Percentiles rank a stretch among this genome's conserved stretches.
These are phyloP conservation scores for Daldinia sp. DNA, from an alignment of 2,329 filamentous ascomycete genomes.

Conservation along the genomic window DNA sequence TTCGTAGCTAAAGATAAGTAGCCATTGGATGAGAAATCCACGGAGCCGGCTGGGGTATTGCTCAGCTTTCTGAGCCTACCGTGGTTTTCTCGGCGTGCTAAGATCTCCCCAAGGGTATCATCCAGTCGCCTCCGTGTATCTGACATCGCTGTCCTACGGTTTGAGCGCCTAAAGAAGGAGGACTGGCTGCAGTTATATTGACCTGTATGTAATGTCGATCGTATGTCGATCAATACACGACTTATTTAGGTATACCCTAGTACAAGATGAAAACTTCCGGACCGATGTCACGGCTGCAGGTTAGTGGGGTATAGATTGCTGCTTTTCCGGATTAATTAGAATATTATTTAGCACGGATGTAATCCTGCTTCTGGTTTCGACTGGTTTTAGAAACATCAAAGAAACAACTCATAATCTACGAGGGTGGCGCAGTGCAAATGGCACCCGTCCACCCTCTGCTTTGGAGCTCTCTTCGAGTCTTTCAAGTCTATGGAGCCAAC, in stretches of 20 bases:
- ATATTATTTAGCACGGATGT: constrained; percentile 16
- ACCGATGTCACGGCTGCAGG: constrained; percentile 22
- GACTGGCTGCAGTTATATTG: neutral
- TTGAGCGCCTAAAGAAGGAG: neutral
- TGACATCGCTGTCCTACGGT: constrained; percentile 18
- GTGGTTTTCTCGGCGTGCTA: constrained; percentile 41
- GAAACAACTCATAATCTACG: neutral
- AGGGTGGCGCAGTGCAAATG: constrained; percentile 42
- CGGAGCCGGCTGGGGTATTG: constrained; percentile 70
- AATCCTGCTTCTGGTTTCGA: neutral
- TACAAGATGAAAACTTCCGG: constrained; percentile 5
- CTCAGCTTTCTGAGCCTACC: constrained; percentile 56
- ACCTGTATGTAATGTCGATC: constrained; percentile 2
- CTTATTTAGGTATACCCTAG: constrained; percentile 1
- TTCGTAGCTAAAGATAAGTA: constrained; percentile 77
- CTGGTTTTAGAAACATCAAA: neutral
- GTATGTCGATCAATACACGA: neutral
- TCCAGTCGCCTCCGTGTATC: constrained; percentile 31
- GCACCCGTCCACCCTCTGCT: constrained; percentile 66
- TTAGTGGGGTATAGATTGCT: constrained; percentile 27
- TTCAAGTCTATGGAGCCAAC: constrained; percentile 85
- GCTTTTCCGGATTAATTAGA: constrained; percentile 19
- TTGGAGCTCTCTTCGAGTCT: constrained; percentile 72
- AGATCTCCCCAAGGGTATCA: constrained; percentile 31
- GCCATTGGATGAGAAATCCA: constrained; percentile 81